A percentile compares a stretch with the other conserved stretches of the same genome.
phyloP scores from a whole-genome alignment of 768 basidiomycete species.

The Daedalea quercina region DNA sequence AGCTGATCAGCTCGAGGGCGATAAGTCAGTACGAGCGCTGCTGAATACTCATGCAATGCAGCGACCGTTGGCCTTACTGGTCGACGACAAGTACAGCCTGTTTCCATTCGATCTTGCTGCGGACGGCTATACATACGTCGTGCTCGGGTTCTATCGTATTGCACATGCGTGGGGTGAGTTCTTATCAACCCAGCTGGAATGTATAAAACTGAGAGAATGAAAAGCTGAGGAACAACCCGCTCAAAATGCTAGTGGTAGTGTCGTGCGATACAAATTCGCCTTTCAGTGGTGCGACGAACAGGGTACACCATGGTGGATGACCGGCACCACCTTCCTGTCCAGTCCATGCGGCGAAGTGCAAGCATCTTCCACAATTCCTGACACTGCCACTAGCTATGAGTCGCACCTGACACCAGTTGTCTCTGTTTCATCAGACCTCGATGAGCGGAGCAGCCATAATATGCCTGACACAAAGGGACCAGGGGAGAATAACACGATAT shows the following conservation, averaged over 20 bases:
- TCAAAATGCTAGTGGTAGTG: conserved; percentile 37
- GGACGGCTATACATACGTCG: conserved; percentile 43
- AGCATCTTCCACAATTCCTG: too few species aligned
- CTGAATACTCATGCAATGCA: conserved; percentile 46
- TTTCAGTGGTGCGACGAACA: conserved; percentile 82
- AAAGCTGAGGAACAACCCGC: conserved; percentile 60
- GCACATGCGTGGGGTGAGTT: conserved; percentile 64
- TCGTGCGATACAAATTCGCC: conserved; percentile 77
- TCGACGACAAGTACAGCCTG: conserved; percentile 64
- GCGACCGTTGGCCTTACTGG: conserved; percentile 62
- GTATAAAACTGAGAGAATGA: not conserved
- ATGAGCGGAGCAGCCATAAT: too few species aligned
- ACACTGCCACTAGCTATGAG: too few species aligned
- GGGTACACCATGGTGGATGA: conserved; percentile 48
- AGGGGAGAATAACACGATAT: too few species aligned
- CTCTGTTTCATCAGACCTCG: too few species aligned
- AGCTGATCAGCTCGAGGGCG: conserved; percentile 60
- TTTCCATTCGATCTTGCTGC: conserved; percentile 66
- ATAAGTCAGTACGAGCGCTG: conserved; percentile 66
- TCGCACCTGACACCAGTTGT: too few species aligned
- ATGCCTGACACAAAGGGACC: too few species aligned
- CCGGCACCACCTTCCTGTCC: too few species aligned
- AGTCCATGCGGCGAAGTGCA: too few species aligned
- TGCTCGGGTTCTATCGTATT: conserved; percentile 70
- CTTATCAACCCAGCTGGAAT: too few species aligned